Conservation (phyloP, 306 rosid genomes). For the Betula pendula region DNA sequence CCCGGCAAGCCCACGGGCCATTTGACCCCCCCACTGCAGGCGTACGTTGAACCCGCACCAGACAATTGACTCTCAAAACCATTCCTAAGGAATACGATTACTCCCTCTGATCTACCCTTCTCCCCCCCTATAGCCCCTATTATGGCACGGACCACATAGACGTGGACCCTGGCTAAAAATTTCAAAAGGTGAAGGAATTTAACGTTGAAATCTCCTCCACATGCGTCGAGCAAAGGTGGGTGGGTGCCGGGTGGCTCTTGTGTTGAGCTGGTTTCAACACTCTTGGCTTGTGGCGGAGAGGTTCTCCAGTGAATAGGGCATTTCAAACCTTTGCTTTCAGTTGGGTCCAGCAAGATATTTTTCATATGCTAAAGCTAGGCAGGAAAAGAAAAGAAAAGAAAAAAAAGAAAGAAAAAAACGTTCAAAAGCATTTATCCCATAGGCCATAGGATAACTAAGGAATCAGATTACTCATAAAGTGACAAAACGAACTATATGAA, state of each 20-base stretch:
- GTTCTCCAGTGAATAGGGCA: slow-evolving; percentile 19
- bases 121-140: too few relatives aligned
- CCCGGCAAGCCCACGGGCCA: slow-evolving; percentile 36
- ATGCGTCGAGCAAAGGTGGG: neutral
- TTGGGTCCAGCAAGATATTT: slow-evolving; percentile 19
- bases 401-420: too few relatives aligned
- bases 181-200: neutral
- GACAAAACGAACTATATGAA: neutral
- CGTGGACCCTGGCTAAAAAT: too few relatives aligned
- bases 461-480: neutral
- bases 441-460: neutral
- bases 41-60: slow-evolving; percentile 33
- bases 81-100: too few relatives aligned
- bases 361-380: neutral
- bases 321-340: neutral
- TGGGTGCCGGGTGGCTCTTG: slow-evolving; percentile 26
- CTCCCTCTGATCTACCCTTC: too few relatives aligned
- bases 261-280: neutral
- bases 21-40: slow-evolving; percentile 7
- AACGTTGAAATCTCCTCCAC: slow-evolving; percentile 1
- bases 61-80: neutral
- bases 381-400: too few relatives aligned
- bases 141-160: too few relatives aligned
- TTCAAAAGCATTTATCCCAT: too few relatives aligned
- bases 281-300: slow-evolving; percentile 11